Evolutionary conservation across 73 alveolate genomes (phyloP).

Genomic region (Paramecium bursaria): DNA sequence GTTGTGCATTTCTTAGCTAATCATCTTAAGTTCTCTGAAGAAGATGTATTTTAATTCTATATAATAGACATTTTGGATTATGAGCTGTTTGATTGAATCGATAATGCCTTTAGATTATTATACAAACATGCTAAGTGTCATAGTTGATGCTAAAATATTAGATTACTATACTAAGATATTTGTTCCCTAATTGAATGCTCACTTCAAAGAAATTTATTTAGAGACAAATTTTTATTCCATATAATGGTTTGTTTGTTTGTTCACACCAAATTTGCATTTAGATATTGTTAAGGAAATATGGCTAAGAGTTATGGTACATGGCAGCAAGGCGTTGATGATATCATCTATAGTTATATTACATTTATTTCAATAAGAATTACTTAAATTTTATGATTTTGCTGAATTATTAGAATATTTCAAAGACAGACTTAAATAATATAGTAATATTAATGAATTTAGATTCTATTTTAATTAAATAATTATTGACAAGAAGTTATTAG

Average conservation of each 20-base stretch:
- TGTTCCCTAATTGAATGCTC: conserved; percentile 65
- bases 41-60: conserved; percentile 56
- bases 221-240: conserved; percentile 74
- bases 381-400: conserved; percentile 47
- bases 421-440: conserved; percentile 6
- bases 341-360: conserved; percentile 23
- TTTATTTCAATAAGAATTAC: conserved; percentile 37
- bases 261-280: conserved; percentile 68
- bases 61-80: conserved; percentile 85
- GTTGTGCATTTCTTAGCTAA: conserved; percentile 72
- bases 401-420: conserved; percentile 38
- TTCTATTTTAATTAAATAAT: not conserved
- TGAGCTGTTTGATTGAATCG: conserved; percentile 73
- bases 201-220: conserved; percentile 67
- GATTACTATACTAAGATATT: conserved; percentile 48
- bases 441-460: conserved; percentile 12
- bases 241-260: conserved; percentile 83
- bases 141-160: conserved; percentile 74
- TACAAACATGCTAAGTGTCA: conserved; percentile 81
- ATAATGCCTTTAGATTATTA: conserved; percentile 83
- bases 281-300: conserved; percentile 56
- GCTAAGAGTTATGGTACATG: conserved; percentile 19
- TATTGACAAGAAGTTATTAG: conserved; percentile 1
- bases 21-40: conserved; percentile 52
- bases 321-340: conserved; percentile 4